Conservation (phyloP, 2,329 filamentous ascomycete genomes). For the Xylariaceae sp. region DNA sequence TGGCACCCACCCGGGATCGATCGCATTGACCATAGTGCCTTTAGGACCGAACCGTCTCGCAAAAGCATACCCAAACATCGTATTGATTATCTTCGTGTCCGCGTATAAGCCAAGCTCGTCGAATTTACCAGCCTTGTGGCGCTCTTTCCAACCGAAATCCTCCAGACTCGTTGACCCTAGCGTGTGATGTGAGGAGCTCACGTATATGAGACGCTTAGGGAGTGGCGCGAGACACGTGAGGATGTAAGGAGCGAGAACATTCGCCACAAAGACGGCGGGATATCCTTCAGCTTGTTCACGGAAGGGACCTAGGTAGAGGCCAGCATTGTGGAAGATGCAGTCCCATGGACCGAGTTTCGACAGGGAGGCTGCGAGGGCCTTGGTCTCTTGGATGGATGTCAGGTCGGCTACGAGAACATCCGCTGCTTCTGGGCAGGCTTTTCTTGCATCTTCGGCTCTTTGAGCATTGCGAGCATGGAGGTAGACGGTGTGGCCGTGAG, state of each 20-base stretch:
- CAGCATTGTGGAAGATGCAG: constrained; percentile 54
- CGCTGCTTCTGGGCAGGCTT: constrained; percentile 46
- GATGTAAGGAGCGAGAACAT: constrained; percentile 54
- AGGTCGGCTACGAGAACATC: constrained; percentile 49
- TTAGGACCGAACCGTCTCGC: constrained; percentile 38
- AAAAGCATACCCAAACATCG: constrained; percentile 52
- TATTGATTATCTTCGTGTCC: constrained; percentile 51
- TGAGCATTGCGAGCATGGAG: constrained; percentile 51
- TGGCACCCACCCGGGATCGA: constrained; percentile 51
- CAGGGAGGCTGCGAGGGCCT: constrained; percentile 45
- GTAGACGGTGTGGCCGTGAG: constrained; percentile 50
- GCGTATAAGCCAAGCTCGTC: constrained; percentile 34
- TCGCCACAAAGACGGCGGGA: constrained; percentile 49
- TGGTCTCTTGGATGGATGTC: constrained; percentile 44
- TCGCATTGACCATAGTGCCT: constrained; percentile 39
- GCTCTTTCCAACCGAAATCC: constrained; percentile 32
- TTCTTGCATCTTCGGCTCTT: constrained; percentile 44
- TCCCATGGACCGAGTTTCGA: constrained; percentile 48
- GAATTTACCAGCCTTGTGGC: constrained; percentile 7
- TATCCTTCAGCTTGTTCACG: constrained; percentile 35
- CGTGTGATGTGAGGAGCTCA: constrained; percentile 46
- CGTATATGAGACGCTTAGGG: constrained; percentile 43
- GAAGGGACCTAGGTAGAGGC: constrained; percentile 35
- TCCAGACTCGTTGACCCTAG: constrained; percentile 33
- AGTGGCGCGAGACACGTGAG: constrained; percentile 46